Evolutionary conservation across 306 rosid species (phyloP).

Genomic region (Citrullus colocynthis): DNA sequence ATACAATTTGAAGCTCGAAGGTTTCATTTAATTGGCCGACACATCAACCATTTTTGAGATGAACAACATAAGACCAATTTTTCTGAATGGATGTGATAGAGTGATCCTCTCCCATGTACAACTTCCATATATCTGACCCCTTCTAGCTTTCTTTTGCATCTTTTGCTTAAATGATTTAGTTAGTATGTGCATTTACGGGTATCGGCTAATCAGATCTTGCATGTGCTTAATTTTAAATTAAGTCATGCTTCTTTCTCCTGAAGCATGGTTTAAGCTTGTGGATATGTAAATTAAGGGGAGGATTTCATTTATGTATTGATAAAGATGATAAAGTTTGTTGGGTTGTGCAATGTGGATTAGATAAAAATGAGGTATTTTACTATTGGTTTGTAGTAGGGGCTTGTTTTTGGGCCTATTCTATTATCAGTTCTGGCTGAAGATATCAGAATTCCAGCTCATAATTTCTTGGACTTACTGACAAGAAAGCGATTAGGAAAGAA

Average conservation of each 20-base stretch:
- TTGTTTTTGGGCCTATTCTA: not conserved
- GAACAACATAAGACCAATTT: not conserved
- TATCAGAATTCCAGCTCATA: not conserved
- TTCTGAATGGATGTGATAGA: slow-evolving; percentile 1
- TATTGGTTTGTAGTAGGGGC: not conserved
- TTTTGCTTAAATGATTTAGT: not conserved
- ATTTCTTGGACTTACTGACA: not conserved
- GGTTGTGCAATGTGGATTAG: not conserved
- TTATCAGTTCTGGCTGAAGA: not conserved
- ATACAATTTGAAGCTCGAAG: not conserved
- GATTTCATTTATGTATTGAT: not conserved
- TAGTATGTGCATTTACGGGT: not conserved
- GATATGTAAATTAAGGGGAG: not conserved
- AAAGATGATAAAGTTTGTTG: not conserved
- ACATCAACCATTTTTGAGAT: not conserved
- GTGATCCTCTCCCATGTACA: not conserved
- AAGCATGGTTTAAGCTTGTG: not conserved
- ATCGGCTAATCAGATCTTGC: not conserved
- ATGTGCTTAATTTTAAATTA: not conserved
- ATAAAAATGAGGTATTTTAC: no score
- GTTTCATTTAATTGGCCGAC: not conserved
- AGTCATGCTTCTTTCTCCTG: not conserved
- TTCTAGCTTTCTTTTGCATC: not conserved
- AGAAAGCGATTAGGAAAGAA: slow-evolving; percentile 1
- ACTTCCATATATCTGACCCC: not conserved